A percentile compares a stretch with the other conserved stretches of the same genome.
These are phyloP conservation scores for Nothophaeocryptopus gaeumannii DNA, from an alignment of 2,329 filamentous ascomycete species.

Conservation along the genomic window DNA sequence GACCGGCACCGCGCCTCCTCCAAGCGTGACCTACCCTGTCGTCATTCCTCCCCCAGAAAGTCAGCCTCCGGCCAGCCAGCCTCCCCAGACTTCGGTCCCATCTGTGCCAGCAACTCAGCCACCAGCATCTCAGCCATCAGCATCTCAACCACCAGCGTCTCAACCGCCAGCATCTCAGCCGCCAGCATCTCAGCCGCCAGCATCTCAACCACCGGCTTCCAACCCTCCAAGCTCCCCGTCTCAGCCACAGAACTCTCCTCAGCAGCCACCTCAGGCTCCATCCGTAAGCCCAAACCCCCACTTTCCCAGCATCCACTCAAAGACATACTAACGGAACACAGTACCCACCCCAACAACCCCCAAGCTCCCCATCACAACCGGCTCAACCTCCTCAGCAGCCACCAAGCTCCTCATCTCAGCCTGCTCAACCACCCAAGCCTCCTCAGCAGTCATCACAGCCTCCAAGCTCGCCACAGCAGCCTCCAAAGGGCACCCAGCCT, in stretches of 20 bases:
- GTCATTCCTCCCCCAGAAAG: not conserved
- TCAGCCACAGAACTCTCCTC: too few relatives aligned
- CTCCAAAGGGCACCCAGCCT: constrained; percentile 3
- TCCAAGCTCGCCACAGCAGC: not conserved
- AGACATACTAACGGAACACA: too few relatives aligned
- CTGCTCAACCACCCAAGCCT: not conserved
- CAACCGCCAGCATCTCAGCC: constrained; percentile 1
- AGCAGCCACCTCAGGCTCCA: not conserved
- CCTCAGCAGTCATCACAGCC: not conserved
- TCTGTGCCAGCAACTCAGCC: not conserved
- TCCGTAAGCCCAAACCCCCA: not conserved
- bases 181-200: not conserved
- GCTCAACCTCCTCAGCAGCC: not conserved
- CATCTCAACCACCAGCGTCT: not conserved
- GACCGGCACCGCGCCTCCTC: not conserved
- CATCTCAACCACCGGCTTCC: not conserved
- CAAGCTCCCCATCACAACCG: not conserved
- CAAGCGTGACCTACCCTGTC: not conserved
- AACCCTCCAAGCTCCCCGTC: not conserved
- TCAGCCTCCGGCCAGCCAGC: constrained; percentile 1
- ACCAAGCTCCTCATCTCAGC: not conserved
- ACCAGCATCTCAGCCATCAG: constrained; percentile 1
- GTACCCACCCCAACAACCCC: not conserved
- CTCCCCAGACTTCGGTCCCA: constrained; percentile 1
- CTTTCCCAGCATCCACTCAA: not conserved